Conservation (phyloP, 1,284 basidiomycete genomes). For the Laetiporus sulphureus region DNA sequence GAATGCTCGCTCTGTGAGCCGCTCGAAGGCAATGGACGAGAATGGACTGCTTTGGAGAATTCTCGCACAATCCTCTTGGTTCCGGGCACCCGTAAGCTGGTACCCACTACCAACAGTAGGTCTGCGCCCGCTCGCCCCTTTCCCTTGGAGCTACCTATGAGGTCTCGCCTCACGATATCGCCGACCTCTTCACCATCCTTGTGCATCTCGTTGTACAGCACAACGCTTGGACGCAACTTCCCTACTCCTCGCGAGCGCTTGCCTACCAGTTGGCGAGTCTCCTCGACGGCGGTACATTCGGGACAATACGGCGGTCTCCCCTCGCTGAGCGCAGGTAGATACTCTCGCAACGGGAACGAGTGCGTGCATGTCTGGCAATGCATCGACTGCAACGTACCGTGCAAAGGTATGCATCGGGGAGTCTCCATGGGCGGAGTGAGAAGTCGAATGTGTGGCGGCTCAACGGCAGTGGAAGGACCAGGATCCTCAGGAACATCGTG, state of each 20-base stretch:
- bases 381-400: slow-evolving; percentile 77
- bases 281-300: slow-evolving; percentile 66
- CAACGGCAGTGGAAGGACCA: slow-evolving; percentile 4
- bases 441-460: slow-evolving; percentile 23
- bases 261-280: slow-evolving; percentile 65
- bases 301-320: slow-evolving; percentile 77
- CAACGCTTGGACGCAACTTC: slow-evolving; percentile 79
- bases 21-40: slow-evolving; percentile 32
- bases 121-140: slow-evolving; percentile 71
- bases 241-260: slow-evolving; percentile 83
- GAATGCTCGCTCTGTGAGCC: slow-evolving; percentile 11
- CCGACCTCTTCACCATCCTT: slow-evolving; percentile 87
- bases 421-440: slow-evolving; percentile 37
- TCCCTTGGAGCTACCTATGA: slow-evolving; percentile 61
- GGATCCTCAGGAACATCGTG: slow-evolving; percentile 5
- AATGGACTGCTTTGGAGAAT: slow-evolving; percentile 76
- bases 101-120: slow-evolving; percentile 86
- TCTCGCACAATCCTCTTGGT: slow-evolving; percentile 92
- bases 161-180: slow-evolving; percentile 67
- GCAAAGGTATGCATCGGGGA: slow-evolving; percentile 84
- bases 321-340: slow-evolving; percentile 47
- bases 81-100: slow-evolving; percentile 84
- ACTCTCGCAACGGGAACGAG: slow-evolving; percentile 56
- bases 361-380: slow-evolving; percentile 80
- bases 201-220: slow-evolving; percentile 88